Conservation (phyloP, 2,329 filamentous ascomycete species). For the Cladosporium sp. region DNA sequence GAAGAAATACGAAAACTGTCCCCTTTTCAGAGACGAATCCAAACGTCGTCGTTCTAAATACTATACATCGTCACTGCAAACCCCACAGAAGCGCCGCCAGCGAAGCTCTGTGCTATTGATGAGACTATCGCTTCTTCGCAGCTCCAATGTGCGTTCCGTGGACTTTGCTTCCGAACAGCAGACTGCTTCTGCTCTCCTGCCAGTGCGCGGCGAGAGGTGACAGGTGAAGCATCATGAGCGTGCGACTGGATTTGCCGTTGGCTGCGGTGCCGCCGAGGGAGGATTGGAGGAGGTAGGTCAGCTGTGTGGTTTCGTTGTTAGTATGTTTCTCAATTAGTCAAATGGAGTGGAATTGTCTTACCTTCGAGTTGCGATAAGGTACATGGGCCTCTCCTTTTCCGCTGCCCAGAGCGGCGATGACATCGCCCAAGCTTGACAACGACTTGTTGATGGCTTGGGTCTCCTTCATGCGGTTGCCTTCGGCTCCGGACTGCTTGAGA, state of each 20-base stretch:
- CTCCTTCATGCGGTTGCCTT: constrained; percentile 84
- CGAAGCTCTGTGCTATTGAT: neutral
- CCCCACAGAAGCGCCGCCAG: too few species aligned
- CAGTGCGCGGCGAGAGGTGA: constrained; percentile 86
- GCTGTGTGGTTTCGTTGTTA: constrained; percentile 36
- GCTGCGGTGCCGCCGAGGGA: constrained; percentile 76
- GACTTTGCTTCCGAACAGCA: constrained; percentile 91
- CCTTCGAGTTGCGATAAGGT: constrained; percentile 93
- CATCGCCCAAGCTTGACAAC: constrained; percentile 85
- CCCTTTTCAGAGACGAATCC: neutral
- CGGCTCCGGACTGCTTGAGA: constrained; percentile 78
- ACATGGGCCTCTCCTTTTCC: constrained; percentile 68
- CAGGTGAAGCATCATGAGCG: constrained; percentile 99
- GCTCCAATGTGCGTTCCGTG: constrained; percentile 91
- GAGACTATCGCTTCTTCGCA: constrained; percentile 53
- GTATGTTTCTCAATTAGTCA: neutral
- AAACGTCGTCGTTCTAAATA: neutral
- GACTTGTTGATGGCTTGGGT: constrained; percentile 98
- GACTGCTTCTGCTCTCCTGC: constrained; percentile 86
- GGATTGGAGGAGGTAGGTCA: constrained; percentile 93
- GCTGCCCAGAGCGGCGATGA: constrained; percentile 86
- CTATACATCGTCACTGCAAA: neutral
- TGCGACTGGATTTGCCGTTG: constrained; percentile 62
- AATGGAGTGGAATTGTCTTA: constrained; percentile 33
- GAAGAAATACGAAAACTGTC: neutral